Conservation (phyloP, 768 basidiomycete species). For the Mycena vitilis region DNA sequence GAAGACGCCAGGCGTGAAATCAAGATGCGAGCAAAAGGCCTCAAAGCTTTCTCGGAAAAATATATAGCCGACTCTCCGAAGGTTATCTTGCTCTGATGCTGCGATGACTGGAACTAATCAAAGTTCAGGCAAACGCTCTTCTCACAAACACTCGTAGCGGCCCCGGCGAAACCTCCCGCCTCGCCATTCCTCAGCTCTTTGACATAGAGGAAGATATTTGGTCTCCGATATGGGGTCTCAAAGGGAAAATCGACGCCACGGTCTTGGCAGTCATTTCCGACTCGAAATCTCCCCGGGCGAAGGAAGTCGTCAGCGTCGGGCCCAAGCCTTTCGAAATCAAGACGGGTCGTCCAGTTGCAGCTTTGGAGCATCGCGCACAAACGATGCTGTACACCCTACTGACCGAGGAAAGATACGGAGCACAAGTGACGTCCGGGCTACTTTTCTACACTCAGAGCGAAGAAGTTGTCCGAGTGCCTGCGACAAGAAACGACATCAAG, state of each 20-base stretch:
- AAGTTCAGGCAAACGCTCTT: slow-evolving; percentile 66
- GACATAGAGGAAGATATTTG: slow-evolving; percentile 98
- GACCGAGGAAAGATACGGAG: slow-evolving; percentile 90
- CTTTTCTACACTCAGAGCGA: slow-evolving; percentile 96
- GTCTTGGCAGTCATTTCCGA: slow-evolving; percentile 76
- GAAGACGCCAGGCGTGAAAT: slow-evolving; percentile 78
- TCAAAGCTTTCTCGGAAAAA: slow-evolving; percentile 70
- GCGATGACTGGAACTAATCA: background rate
- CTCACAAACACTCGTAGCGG: slow-evolving; percentile 75
- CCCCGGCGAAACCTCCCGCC: slow-evolving; percentile 59
- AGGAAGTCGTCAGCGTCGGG: slow-evolving; percentile 45
- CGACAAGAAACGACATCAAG: slow-evolving; percentile 83
- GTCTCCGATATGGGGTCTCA: slow-evolving; percentile 94
- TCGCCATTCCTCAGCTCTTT: slow-evolving; percentile 81
- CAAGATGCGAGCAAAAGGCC: slow-evolving; percentile 68
- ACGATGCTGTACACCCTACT: slow-evolving; percentile 97
- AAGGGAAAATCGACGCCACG: slow-evolving; percentile 95
- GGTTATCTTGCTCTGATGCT: slow-evolving; percentile 50
- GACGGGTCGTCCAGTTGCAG: slow-evolving; percentile 81
- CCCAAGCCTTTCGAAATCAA: slow-evolving; percentile 95
- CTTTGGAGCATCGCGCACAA: slow-evolving; percentile 96
- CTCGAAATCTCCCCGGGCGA: slow-evolving; percentile 42
- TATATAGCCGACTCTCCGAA: slow-evolving; percentile 77
- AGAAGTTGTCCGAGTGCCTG: slow-evolving; percentile 85
- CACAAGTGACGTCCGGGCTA: slow-evolving; percentile 82